Evolutionary conservation across 2,329 filamentous ascomycete genomes (phyloP).

Genomic region (Lasiodiplodia theobromae): DNA sequence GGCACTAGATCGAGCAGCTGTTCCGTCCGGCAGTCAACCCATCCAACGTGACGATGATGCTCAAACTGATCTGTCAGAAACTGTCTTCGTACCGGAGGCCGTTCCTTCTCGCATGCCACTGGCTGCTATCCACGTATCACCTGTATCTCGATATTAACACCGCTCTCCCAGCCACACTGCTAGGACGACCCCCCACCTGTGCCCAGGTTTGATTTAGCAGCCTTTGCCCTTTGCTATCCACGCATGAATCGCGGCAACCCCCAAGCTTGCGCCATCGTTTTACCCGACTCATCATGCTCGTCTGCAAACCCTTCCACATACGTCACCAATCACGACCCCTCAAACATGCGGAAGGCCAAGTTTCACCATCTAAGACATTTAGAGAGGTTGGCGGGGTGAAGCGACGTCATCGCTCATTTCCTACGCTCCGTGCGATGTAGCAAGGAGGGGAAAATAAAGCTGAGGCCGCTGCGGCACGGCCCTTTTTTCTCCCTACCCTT

Average conservation of each 20-base stretch:
- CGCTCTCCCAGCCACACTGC: background rate
- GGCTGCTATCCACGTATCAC: background rate
- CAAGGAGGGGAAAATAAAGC: background rate
- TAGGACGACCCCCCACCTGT: background rate
- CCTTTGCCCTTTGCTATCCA: background rate
- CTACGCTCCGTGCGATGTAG: constrained; percentile 12
- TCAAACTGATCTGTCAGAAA: constrained; percentile 1
- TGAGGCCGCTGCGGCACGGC: constrained; percentile 22
- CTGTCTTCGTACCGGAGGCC: background rate
- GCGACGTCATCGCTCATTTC: constrained; percentile 26
- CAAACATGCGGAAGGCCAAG: constrained; percentile 13
- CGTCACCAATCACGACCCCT: constrained; percentile 20
- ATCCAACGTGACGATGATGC: constrained; percentile 1
- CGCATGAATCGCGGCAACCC: constrained; percentile 13
- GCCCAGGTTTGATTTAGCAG: background rate
- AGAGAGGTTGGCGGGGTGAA: background rate
- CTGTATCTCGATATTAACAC: background rate
- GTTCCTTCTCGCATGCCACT: background rate
- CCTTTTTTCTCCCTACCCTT: constrained; percentile 12
- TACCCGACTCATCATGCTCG: constrained; percentile 15
- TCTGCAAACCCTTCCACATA: constrained; percentile 6
- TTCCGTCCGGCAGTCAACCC: constrained; percentile 1
- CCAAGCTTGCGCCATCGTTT: background rate
- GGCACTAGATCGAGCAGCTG: background rate
- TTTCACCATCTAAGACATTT: constrained; percentile 22